Conservation (phyloP, 768 basidiomycete species). For the Termitomyces sp. region DNA sequence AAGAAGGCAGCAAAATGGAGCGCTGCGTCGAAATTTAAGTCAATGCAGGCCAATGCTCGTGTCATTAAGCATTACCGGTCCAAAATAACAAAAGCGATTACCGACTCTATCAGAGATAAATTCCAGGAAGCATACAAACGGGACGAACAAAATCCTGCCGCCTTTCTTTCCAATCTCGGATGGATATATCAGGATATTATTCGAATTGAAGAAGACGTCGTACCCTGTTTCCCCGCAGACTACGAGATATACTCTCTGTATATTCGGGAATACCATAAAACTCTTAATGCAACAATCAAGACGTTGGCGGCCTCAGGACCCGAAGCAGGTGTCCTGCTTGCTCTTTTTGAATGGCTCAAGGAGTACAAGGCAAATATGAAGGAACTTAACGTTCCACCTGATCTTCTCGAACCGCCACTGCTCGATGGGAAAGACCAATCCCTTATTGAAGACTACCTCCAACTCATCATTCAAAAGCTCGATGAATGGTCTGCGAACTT, state of each 20-base stretch:
- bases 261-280: conserved; percentile 86
- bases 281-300: conserved; percentile 69
- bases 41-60: conserved; percentile 88
- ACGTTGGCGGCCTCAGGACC: conserved; percentile 66
- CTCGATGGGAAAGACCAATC: conserved; percentile 91
- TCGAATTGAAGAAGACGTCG: conserved; percentile 85
- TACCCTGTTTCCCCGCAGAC: conserved; percentile 85
- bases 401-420: conserved; percentile 83
- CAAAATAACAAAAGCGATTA: conserved; percentile 78
- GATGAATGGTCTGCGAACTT: conserved; percentile 96
- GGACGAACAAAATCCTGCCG: conserved; percentile 56
- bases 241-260: conserved; percentile 85
- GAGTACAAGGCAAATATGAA: conserved; percentile 95
- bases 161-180: conserved; percentile 70
- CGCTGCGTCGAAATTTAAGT: conserved; percentile 89
- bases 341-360: conserved; percentile 91
- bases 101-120: conserved; percentile 64
- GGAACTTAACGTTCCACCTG: conserved; percentile 78
- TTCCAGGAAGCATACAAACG: conserved; percentile 65
- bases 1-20: conserved; percentile 92
- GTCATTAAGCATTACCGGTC: conserved; percentile 93
- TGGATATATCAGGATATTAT: conserved; percentile 97
- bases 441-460: conserved; percentile 93
- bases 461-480: conserved; percentile 88
- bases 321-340: conserved; percentile 83